Base-by-base conservation (phyloP, 768 basidiomycete genomes). In the Rhizopogon roseolus region DNA sequence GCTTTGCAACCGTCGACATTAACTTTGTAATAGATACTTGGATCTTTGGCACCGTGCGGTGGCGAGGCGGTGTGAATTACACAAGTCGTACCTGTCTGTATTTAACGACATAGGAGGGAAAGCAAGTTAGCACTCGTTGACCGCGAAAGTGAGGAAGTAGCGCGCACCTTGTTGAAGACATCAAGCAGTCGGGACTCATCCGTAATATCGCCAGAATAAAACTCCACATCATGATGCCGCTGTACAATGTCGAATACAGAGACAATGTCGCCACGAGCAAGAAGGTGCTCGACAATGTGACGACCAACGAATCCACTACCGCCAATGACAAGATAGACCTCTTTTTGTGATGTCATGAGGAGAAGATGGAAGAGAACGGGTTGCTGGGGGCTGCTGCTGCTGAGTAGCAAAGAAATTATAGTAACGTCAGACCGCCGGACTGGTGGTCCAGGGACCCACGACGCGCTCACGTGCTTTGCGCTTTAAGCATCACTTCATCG, bases 11-110 rank as follows among this genome's bases (percentile, higher is more conserved):
- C 96, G 38, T 92, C 84, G 5, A 98, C 92, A 65, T 98, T 98
- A 62, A 99, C 96, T 66, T 89, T 92, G 71, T 82, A 86, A 73
- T 90, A 97, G 9, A 98, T 66, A 2, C 82, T 82, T 0, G 82
- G 76, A 59, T 89, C 77, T 53, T 81, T 81, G 49, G 76, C 79
- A 13, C 81, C 90, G 59, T 84, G 88, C 5, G 82, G 82, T 0
- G 85, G 85, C 6, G 94, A 95, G 16, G 95, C 97, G 9, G 95
- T 98, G 69, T 99, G 97, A 57, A 99, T 92, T 57, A 98, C 89
- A 62, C 89, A 91, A 0, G 92, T 94, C 27, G 93, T 80, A 38
- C 85, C 84, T 57, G 86, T 87, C 88, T 93, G 57, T n/a, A n/a
- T n/a, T n/a, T n/a, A n/a, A n/a, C n/a, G n/a, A n/a, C 14, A 42